phyloP scores from a whole-genome alignment of 495 filamentous ascomycete species.

The Aspergillus biplanus region DNA sequence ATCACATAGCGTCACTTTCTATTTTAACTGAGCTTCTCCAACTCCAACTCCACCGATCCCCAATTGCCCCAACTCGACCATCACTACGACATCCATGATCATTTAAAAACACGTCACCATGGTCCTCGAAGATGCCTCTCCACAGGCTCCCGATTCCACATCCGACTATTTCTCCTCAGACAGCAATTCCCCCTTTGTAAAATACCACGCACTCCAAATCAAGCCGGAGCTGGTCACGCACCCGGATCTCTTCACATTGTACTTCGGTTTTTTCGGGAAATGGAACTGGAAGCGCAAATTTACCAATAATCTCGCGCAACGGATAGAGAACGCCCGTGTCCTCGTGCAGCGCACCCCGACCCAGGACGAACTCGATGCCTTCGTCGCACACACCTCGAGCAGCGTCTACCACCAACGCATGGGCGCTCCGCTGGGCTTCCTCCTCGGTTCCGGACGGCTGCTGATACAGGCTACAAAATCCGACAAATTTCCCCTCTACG shows the following conservation, averaged over 20 bases:
- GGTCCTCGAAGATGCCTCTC: constrained; percentile 25
- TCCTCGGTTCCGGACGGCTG: constrained; percentile 15
- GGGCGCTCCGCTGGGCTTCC: constrained; percentile 26
- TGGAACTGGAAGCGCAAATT: constrained; percentile 26
- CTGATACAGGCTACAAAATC: constrained; percentile 17
- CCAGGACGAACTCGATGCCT: constrained; percentile 44
- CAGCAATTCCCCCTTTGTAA: constrained; percentile 15
- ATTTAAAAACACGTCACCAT: constrained; percentile 1
- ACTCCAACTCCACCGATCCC: background rate
- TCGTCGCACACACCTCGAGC: constrained; percentile 28
- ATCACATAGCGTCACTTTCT: constrained; percentile 6
- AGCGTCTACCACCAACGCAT: constrained; percentile 27
- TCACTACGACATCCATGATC: background rate
- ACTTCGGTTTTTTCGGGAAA: constrained; percentile 35
- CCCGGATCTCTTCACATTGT: constrained; percentile 35
- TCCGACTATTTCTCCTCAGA: background rate
- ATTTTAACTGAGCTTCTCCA: background rate
- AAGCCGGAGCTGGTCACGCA: constrained; percentile 9
- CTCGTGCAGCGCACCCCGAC: constrained; percentile 32
- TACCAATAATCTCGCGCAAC: constrained; percentile 11
- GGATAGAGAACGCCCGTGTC: constrained; percentile 26
- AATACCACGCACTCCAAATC: constrained; percentile 13
- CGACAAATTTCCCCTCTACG: constrained; percentile 16
- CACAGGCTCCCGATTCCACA: constrained; percentile 22
- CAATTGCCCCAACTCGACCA: background rate